phyloP scores from a whole-genome alignment of 2,329 filamentous ascomycete species.

The Neonectria ditissima region DNA sequence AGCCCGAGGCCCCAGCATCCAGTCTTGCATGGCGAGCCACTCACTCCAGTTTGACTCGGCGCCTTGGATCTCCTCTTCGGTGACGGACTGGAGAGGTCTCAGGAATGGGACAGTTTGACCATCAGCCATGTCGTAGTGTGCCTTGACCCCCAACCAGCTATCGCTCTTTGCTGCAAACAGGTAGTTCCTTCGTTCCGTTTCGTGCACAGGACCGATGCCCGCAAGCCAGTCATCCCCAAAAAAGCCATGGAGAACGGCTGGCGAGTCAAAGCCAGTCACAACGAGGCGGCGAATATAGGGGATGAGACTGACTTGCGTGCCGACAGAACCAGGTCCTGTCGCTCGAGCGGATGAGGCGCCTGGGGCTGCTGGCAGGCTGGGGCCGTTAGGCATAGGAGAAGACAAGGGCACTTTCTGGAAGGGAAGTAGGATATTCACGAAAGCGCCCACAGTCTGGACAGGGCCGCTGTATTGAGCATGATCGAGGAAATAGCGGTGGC shows the following conservation, averaged over 20 bases:
- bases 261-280: conserved; percentile 90
- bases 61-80: conserved; percentile 81
- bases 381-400: conserved; percentile 55
- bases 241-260: conserved; percentile 90
- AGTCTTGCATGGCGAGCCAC: conserved; percentile 97
- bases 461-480: conserved; percentile 85
- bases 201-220: conserved; percentile 85
- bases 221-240: conserved; percentile 93
- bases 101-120: conserved; percentile 90
- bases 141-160: conserved; percentile 89
- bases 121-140: conserved; percentile 87
- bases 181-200: conserved; percentile 92
- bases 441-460: conserved; percentile 89
- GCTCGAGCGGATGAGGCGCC: conserved; percentile 44
- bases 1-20: conserved; percentile 92
- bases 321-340: conserved; percentile 39
- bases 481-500: conserved; percentile 91
- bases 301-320: conserved; percentile 72
- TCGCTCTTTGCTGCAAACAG: conserved; percentile 95
- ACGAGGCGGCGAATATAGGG: conserved; percentile 93
- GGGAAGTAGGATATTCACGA: conserved; percentile 91
- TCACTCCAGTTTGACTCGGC: conserved; percentile 92
- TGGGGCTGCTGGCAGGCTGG: conserved; percentile 31
- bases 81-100: conserved; percentile 80
- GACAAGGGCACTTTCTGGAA: conserved; percentile 73